These are phyloP conservation scores for sunflower (Helianthus annuus) DNA, from an alignment of 129 eudicot species.

Conservation along the genomic window DNA sequence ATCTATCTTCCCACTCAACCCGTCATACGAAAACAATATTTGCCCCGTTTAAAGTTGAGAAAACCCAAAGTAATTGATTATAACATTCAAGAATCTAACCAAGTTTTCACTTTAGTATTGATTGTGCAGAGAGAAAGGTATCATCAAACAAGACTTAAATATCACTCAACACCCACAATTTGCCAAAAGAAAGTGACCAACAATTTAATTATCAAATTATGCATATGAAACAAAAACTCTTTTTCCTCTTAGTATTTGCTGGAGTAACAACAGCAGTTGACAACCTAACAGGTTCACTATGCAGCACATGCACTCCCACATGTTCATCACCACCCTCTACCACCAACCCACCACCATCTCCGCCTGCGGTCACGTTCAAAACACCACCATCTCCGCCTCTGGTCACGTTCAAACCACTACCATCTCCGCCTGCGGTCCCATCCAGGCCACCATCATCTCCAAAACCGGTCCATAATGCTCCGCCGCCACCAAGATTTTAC, in stretches of 20 bases:
- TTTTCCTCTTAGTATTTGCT: constrained; percentile 24
- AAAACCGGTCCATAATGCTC: constrained; percentile 32
- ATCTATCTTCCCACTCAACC: no score
- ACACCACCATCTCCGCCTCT: constrained; percentile 25
- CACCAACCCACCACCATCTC: constrained; percentile 27
- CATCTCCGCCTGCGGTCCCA: constrained; percentile 36
- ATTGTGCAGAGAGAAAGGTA: constrained; percentile 38
- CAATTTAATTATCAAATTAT: neutral
- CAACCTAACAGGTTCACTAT: constrained; percentile 39
- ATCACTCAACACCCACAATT: constrained; percentile 25
- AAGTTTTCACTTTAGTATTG: neutral
- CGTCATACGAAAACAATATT: no score
- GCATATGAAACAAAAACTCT: constrained; percentile 27
- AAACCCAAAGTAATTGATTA: neutral
- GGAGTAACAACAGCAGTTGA: constrained; percentile 13
- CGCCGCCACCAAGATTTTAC: constrained; percentile 50
- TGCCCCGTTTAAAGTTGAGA: neutral
- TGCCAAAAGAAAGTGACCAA: constrained; percentile 12
- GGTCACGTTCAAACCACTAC: constrained; percentile 7
- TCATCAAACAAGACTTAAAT: constrained; percentile 24
- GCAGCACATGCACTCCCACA: constrained; percentile 64
- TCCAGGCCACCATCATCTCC: constrained; percentile 29
- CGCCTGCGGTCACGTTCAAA: constrained; percentile 25
- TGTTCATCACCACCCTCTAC: constrained; percentile 60
- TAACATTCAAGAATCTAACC: neutral